Conservation (phyloP, 1,284 basidiomycete genomes). For the Leccinum solheimii region DNA sequence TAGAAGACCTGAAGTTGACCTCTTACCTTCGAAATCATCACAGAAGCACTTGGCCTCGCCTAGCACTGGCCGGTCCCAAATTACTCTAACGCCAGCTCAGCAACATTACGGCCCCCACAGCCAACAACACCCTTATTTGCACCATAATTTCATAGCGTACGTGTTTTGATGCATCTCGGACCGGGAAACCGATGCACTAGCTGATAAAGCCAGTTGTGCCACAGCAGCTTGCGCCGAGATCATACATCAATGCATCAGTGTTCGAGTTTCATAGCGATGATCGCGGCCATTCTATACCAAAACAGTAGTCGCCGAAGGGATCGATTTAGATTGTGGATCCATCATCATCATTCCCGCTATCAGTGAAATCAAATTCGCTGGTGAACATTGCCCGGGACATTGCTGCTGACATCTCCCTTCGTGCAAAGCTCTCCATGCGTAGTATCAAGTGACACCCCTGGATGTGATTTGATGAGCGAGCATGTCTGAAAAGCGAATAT, state of each 20-base stretch:
- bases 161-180: neutral
- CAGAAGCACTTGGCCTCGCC: neutral
- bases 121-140: neutral
- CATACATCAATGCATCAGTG: neutral
- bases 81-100: neutral
- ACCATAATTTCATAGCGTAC: neutral
- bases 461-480: neutral
- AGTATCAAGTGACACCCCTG: slow-evolving; percentile 26
- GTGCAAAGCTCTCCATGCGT: slow-evolving; percentile 26
- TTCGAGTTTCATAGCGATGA: neutral
- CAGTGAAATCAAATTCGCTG: neutral
- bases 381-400: slow-evolving; percentile 9
- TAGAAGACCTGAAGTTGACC: neutral
- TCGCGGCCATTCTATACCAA: neutral
- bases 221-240: neutral
- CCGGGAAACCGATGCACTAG: neutral
- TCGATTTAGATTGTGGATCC: neutral
- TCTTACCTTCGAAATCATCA: neutral
- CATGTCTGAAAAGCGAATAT: neutral
- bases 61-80: neutral
- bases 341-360: neutral
- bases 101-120: neutral
- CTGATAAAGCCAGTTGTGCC: neutral
- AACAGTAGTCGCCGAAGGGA: neutral
- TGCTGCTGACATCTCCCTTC: neutral